Percentiles rank a stretch among this genome's conserved stretches.
These are phyloP conservation scores for Alternaria novae-zelandiae DNA, from an alignment of 2,329 filamentous ascomycete genomes.

Conservation along the genomic window DNA sequence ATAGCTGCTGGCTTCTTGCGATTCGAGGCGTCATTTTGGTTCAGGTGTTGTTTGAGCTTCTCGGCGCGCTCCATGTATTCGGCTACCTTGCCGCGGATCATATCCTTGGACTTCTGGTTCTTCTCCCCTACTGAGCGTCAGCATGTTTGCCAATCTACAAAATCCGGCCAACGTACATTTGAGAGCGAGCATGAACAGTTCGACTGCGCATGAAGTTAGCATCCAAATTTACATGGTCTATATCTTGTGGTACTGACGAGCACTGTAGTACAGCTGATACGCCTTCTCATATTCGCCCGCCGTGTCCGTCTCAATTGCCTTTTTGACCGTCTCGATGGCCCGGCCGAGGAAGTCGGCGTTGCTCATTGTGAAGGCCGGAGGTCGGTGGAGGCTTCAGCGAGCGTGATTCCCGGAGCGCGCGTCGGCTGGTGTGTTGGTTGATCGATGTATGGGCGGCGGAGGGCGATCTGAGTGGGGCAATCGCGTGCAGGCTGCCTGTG, in stretches of 20 bases:
- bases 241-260: conserved; percentile 50
- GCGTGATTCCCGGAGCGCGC: conserved; percentile 4
- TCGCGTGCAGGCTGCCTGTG: background rate
- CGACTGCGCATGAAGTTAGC: conserved; percentile 60
- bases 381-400: conserved; percentile 4
- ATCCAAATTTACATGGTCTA: background rate
- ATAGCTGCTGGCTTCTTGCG: conserved; percentile 74
- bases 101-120: conserved; percentile 95
- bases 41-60: conserved; percentile 91
- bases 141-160: conserved; percentile 9
- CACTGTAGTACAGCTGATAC: conserved; percentile 93
- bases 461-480: conserved; percentile 6
- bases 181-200: conserved; percentile 97
- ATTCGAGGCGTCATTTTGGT: conserved; percentile 71
- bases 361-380: conserved; percentile 69
- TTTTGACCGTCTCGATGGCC: conserved; percentile 95
- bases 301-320: conserved; percentile 95
- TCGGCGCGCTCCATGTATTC: conserved; percentile 99
- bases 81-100: conserved; percentile 91
- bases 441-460: conserved; percentile 1
- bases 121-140: conserved; percentile 72
- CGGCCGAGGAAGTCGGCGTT: conserved; percentile 96
- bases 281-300: conserved; percentile 96
- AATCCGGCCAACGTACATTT: conserved; percentile 68
- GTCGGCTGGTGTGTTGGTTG: conserved; percentile 1